These are phyloP conservation scores for Stipa capillata DNA, from an alignment of 176 grass and related monocot species.

Conservation along the genomic window DNA sequence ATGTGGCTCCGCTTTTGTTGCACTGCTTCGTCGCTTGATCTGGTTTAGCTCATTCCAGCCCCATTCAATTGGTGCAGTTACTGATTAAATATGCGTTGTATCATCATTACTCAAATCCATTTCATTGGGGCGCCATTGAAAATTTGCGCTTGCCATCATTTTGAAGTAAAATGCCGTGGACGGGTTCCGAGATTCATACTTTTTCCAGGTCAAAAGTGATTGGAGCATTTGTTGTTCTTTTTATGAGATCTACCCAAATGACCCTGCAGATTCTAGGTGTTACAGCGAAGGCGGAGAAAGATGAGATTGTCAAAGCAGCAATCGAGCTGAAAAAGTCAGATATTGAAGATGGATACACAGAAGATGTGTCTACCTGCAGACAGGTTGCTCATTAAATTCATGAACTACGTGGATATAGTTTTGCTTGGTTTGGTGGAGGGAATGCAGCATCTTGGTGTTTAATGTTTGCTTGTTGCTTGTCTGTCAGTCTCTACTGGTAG, in stretches of 20 bases:
- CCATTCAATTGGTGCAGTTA: not conserved
- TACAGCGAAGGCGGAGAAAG: conserved; percentile 87
- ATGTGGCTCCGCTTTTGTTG: not conserved
- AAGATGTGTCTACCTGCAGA: conserved; percentile 45
- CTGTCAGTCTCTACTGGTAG: conserved; percentile 69
- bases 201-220: not conserved
- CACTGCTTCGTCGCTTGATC: not conserved
- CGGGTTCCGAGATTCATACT: not conserved
- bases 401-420: not conserved
- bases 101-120: not conserved
- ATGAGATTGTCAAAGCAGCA: conserved; percentile 92
- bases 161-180: not conserved
- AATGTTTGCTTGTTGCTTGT: not conserved
- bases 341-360: conserved; percentile 81
- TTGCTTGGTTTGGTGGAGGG: not conserved
- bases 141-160: not conserved
- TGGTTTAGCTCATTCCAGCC: not conserved
- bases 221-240: not conserved
- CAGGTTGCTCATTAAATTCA: conserved; percentile 40
- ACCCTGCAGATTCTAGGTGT: conserved; percentile 69
- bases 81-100: not conserved
- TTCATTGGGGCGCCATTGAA: not conserved
- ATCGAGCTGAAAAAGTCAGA: conserved; percentile 68
- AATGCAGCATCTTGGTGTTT: conserved; percentile 9
- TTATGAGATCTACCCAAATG: conserved; percentile 10